Evolutionary conservation across 1,139 yeast species (phyloP), one percentile per base, ranked within the genome.

Genomic region (Petasospora fabianii): DNA sequence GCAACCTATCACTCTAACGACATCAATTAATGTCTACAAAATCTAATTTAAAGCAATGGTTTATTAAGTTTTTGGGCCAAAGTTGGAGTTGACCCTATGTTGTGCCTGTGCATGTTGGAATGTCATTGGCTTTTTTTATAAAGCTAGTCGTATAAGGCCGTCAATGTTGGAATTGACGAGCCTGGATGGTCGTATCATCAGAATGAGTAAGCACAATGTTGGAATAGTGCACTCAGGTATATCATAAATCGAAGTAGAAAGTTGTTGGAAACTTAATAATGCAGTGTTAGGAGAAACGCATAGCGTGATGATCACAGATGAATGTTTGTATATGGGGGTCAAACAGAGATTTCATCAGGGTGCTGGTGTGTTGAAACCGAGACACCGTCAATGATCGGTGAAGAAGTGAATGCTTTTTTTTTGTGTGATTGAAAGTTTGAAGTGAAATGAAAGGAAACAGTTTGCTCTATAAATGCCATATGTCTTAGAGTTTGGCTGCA

Each of bases 401-500:
- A 24, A 16, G 39, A 30, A 18, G 4, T 20, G 39, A 38, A 37
- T 11, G 13, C 6, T n/a, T n/a, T n/a, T 4, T 27, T n/a, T 10
- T 6, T 16, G 16, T 33, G 17, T 15, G 30, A 5, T 11, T 9
- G 6, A 6, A 20, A 20, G 22, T 20, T 14, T 22, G 20, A 4
- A 8, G 13, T 13, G 28, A 14, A 13, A 13, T 6, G 10, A 19
- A 13, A 21, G 10, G 26, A 11, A 22, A 22, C 11, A 10, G 6
- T 13, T 22, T 22, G 26, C 26, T 22, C 26, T 22, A 22, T 22
- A 22, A 22, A 11, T 5, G 26, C 26, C 26, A 27, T 15, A 28
- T 27, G 19, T 30, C n/a, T 36, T 20, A 43, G 22, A 41, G 24
- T 40, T 52, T 54, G n/a, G 56, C 34, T 26, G 31, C 18, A 24